Conservation (phyloP, 2,329 filamentous ascomycete genomes). For the Apiospora hydei region DNA sequence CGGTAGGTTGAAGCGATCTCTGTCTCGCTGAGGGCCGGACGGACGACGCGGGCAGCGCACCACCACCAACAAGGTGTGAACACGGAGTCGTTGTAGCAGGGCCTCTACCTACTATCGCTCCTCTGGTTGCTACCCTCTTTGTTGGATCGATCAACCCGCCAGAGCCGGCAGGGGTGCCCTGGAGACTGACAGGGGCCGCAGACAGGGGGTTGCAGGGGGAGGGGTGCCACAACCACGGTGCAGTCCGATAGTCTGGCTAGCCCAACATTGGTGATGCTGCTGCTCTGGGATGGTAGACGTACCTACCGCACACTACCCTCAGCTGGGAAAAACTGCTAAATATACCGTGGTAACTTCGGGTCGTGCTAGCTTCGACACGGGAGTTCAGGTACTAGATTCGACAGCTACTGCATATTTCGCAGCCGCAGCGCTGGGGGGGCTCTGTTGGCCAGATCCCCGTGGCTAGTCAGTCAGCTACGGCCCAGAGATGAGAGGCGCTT, state of each 20-base stretch:
- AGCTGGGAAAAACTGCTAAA: background rate
- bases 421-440: background rate
- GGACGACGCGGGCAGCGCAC: conserved; percentile 13
- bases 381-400: background rate
- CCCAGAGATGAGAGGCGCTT: background rate
- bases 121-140: background rate
- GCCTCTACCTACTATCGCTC: background rate
- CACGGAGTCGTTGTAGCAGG: background rate
- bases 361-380: background rate
- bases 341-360: background rate
- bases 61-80: conserved; percentile 15
- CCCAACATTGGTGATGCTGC: background rate
- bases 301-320: background rate
- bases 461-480: background rate
- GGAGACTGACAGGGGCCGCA: background rate
- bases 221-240: background rate
- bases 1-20: conserved; percentile 6
- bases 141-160: conserved; percentile 11
- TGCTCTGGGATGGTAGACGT: background rate
- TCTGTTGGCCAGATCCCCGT: background rate
- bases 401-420: conserved; percentile 6
- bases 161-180: background rate
- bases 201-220: background rate
- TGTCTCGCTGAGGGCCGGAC: background rate
- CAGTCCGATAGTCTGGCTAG: conserved; percentile 18